Base-by-base conservation (phyloP, 2,329 filamentous ascomycete species). In the Alternaria solani region DNA sequence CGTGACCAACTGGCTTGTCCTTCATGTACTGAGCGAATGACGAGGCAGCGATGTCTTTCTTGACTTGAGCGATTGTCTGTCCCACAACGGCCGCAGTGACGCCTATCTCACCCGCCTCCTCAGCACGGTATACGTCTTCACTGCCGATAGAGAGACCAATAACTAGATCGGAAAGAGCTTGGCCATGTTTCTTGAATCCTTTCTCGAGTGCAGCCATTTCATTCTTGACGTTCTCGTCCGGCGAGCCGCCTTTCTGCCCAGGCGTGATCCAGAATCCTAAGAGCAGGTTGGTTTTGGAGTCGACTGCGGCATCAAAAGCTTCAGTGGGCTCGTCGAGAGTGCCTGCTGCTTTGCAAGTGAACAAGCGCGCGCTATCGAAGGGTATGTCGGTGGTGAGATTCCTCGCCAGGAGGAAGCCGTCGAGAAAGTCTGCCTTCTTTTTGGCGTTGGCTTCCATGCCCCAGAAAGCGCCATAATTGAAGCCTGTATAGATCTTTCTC, bases 301-400 rank as follows among this genome's bases (percentile, higher is more conserved):
- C 66, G 18, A 77, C 66, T 12, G 76, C 75, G 5, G 76, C 75
- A 30, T 72, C 69, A 25, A 78, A 75, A 4, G 76, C 76, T 44
- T 84, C 82, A 69, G 89, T 92, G 66, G 87, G 86, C 18, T 84
- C 82, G 77, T 84, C 87, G 63, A 84, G 34, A 9, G 68, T 68
- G 2, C 61, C 56, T 2, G 58, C 49, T 26, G 65, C 59, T 16
- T 84, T 91, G 87, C 58, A 90, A 80, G 89, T 92, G 79, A 89
- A 93, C 25, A 92, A 82, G 57, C 90, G 87, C 26, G 88, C 89
- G 62, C 86, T 89, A 70, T 82, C 88, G 81, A 91, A 92, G 47
- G 85, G 86, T 7, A 83, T 79, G 32, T 88, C 46, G 7, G 65
- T 67, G 23, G 59, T 61, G 14, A 75, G 65, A 18, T 60, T 70